Conservation (phyloP, 2,329 filamentous ascomycete species). For the Monosporascus sp. region DNA sequence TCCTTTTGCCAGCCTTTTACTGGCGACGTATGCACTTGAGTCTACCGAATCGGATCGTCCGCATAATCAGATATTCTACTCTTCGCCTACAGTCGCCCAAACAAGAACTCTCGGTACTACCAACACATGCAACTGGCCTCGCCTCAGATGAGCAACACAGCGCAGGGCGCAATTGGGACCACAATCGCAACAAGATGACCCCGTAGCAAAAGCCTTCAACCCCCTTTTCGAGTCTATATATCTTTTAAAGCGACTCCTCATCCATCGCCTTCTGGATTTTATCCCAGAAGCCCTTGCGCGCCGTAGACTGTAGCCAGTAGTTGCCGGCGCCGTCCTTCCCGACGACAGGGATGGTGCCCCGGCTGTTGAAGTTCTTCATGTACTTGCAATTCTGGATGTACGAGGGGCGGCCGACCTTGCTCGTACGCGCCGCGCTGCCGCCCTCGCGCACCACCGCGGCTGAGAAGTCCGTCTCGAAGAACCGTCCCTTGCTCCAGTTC, state of each 20-base stretch:
- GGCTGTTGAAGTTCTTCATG: slow-evolving; percentile 6
- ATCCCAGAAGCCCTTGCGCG: slow-evolving; percentile 21
- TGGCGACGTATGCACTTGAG: too few relatives aligned
- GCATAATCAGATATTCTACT: too few relatives aligned
- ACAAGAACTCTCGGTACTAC: too few relatives aligned
- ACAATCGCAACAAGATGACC: too few relatives aligned
- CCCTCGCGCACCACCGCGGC: slow-evolving; percentile 17
- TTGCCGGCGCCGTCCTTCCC: slow-evolving; percentile 20
- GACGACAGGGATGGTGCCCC: slow-evolving; percentile 16
- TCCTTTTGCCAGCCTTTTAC: too few relatives aligned
- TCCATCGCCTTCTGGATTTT: slow-evolving; percentile 21
- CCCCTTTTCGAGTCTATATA: too few relatives aligned
- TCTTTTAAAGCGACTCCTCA: neutral
- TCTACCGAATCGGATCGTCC: too few relatives aligned
- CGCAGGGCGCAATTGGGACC: too few relatives aligned
- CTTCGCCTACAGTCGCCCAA: too few relatives aligned
- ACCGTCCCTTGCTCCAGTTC: slow-evolving; percentile 31
- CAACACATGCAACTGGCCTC: too few relatives aligned
- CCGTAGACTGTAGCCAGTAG: slow-evolving; percentile 17
- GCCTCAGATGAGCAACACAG: too few relatives aligned
- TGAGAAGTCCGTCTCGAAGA: slow-evolving; percentile 34
- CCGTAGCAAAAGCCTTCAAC: too few relatives aligned
- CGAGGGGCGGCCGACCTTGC: slow-evolving; percentile 10
- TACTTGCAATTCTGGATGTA: slow-evolving; percentile 15
- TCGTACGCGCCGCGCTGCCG: neutral